Evolutionary conservation across 139 green algal genomes (phyloP), one percentile per base, ranked within the genome.

Genomic region (Diplosphaera chodatii): DNA sequence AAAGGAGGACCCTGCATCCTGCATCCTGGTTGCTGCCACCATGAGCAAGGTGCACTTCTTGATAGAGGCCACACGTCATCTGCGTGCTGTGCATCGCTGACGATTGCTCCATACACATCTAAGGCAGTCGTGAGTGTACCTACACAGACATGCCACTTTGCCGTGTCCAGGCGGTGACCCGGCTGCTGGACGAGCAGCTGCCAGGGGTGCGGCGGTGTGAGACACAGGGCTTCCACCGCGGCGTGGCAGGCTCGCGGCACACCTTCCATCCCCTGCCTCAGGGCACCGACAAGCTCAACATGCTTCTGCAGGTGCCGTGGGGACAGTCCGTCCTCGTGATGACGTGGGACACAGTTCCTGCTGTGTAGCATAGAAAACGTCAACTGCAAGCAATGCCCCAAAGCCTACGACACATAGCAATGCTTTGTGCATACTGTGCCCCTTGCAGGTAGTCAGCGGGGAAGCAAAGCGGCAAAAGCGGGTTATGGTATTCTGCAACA

Each of bases 401-500:
- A n/a, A n/a, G n/a, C n/a, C n/a, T n/a, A n/a, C n/a, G n/a, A n/a
- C n/a, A n/a, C n/a, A n/a, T n/a, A n/a, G n/a, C n/a, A n/a, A n/a
- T n/a, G n/a, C n/a, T n/a, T n/a, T n/a, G n/a, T n/a, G n/a, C n/a
- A n/a, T n/a, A n/a, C n/a, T n/a, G n/a, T n/a, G n/a, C n/a, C n/a
- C n/a, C n/a, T n/a, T n/a, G n/a, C 79, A 91, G 85, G 67, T 88
- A 30, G 70, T 93, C 27, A 67, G 74, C 28, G 67, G 80, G 0
- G 82, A 90, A 64, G 64, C 68, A 33, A 4, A 25, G 28, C 67
- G 69, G 0, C 75, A 79, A 3, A 65, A 85, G 67, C 76, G 79
- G 4, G 32, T 80, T 1, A 92, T 99, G 80, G 83, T 99, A 27
- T 99, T 99, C 80, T 96, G 89, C 87, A 98, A 97, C 88, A 98